Base-by-base conservation (phyloP, 2,329 filamentous ascomycete genomes). In the Coleophoma eucalyptorum region DNA sequence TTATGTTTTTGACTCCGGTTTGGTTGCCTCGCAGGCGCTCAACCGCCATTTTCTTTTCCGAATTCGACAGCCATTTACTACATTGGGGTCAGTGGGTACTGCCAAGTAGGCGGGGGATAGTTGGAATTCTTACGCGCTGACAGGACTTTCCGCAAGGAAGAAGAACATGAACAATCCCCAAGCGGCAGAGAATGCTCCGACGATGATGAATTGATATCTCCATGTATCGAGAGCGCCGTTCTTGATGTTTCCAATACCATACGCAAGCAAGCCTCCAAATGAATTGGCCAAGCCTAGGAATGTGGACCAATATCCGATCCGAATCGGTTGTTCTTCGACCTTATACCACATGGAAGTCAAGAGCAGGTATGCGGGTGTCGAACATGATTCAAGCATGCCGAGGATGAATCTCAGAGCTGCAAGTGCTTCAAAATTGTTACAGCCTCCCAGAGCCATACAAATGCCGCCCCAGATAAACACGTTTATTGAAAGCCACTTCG, bases 261-360 rank as follows among this genome's bases (percentile, higher is more conserved):
- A 83, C 3, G 77, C 76, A 15, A 80, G 64, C 2, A 79, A 61
- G 19, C 73, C 76, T 2, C 74, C 75, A 26, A 75, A 58, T 38
- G 78, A 72, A 2, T 69, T 75, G 2, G 73, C 74, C 2, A 71
- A 52, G 2, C 75, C 74, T 34, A 73, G 80, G 0, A 76, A 79
- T 3, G 75, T 70, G 55, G 83, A 84, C 80, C 80, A 83, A 49
- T 77, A 71, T 0, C 78, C 76, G 12, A 82, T 74, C 2, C 81
- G 72, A 16, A 78, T 62, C 0, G 79, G 76, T 57, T 83, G 80
- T 57, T 84, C 79, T 2, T 69, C 70, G 51, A 71, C 69, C 53
- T 72, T 74, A 51, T 78, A 78, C 74, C 74, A 79, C 68, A 77
- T 77, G 5, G 71, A 69, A 1, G 76, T 79, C 50, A 80, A 73